Conservation (phyloP, 305 asterid genomes). For the Andrographis paniculata region DNA sequence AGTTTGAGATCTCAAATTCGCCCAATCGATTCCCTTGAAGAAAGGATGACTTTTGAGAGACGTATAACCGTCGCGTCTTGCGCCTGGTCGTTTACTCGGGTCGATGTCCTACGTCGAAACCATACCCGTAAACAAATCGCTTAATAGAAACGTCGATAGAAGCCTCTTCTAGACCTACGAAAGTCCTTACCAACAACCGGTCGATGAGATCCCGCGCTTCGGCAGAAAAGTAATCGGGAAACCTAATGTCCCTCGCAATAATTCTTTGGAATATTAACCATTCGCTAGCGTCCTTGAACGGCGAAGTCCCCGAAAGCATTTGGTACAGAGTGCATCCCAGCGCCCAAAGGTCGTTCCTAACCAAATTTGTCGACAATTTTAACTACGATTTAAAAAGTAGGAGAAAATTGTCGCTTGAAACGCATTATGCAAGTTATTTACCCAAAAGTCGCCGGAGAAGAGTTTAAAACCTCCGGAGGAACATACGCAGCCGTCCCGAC, state of each 20-base stretch:
- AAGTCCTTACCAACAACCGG: constrained; percentile 59
- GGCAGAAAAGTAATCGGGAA: constrained; percentile 74
- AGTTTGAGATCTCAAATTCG: constrained; percentile 49
- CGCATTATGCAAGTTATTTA: constrained; percentile 5
- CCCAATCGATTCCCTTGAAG: constrained; percentile 76
- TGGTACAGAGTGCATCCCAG: constrained; percentile 98
- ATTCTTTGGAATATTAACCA: constrained; percentile 99
- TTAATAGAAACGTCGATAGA: too few species aligned
- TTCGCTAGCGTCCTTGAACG: constrained; percentile 95
- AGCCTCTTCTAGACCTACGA: too few species aligned
- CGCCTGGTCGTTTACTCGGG: constrained; percentile 91
- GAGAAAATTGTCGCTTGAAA: not conserved
- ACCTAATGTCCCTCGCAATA: constrained; percentile 88
- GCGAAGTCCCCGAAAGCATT: constrained; percentile 98
- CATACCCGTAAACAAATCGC: not conserved
- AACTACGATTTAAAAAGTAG: not conserved
- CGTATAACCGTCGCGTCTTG: constrained; percentile 76
- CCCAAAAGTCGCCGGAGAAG: constrained; percentile 87
- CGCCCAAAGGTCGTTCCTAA: constrained; percentile 99
- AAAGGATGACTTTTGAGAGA: constrained; percentile 81
- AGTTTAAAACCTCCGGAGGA: constrained; percentile 96
- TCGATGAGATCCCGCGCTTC: constrained; percentile 93
- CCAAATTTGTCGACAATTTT: constrained; percentile 10
- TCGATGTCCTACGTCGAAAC: constrained; percentile 61
- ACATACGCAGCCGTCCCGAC: constrained; percentile 99